These are phyloP conservation scores for Coemansia aciculifera DNA, from an alignment of 192 early-diverging fungal species.

Conservation along the genomic window DNA sequence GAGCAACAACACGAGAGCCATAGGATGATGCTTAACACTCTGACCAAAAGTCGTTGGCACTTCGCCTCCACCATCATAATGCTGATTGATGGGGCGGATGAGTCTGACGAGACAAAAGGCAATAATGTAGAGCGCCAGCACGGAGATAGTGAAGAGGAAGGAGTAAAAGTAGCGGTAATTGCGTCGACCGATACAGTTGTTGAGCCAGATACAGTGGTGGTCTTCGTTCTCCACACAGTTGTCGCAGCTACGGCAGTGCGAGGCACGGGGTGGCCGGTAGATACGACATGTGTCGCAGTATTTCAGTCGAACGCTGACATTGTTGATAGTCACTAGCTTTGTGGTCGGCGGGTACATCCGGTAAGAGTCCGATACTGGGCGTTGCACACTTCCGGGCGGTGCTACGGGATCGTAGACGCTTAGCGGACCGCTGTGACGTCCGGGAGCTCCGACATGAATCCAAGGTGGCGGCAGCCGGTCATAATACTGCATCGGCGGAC, in stretches of 20 bases:
- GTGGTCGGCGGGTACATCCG: slow-evolving; percentile 44
- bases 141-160: slow-evolving; percentile 64
- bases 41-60: slow-evolving; percentile 42
- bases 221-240: slow-evolving; percentile 88
- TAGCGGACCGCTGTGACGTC: slow-evolving; percentile 23
- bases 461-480: slow-evolving; percentile 55
- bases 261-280: slow-evolving; percentile 84
- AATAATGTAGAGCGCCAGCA: slow-evolving; percentile 65
- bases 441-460: slow-evolving; percentile 40
- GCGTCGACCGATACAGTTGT: slow-evolving; percentile 85
- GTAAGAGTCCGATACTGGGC: slow-evolving; percentile 20
- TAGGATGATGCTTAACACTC: slow-evolving; percentile 45
- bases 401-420: slow-evolving; percentile 48
- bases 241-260: slow-evolving; percentile 86
- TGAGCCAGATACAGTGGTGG: slow-evolving; percentile 94
- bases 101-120: slow-evolving; percentile 65
- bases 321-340: slow-evolving; percentile 65
- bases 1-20: slow-evolving; percentile 66
- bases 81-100: slow-evolving; percentile 37
- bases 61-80: slow-evolving; percentile 9
- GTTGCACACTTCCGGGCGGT: slow-evolving; percentile 21
- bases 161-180: slow-evolving; percentile 84
- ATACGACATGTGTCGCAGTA: slow-evolving; percentile 90
- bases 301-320: slow-evolving; percentile 67
- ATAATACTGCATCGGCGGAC: slow-evolving; percentile 55